These are phyloP conservation scores for Avena atlantica DNA, from an alignment of 176 grass and related monocot species.

Conservation along the genomic window DNA sequence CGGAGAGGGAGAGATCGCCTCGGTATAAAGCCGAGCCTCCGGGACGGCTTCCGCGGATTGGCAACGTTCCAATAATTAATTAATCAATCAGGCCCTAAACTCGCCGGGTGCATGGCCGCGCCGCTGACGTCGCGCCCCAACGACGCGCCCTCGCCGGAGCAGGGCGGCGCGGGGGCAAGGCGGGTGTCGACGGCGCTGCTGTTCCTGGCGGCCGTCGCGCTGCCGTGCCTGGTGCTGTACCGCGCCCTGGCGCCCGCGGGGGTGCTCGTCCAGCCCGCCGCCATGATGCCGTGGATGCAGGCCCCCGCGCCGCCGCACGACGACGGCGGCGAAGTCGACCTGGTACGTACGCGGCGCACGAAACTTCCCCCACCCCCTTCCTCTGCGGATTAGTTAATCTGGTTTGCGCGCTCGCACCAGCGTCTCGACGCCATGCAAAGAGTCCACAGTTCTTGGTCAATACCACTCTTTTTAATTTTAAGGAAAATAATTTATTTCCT, in stretches of 20 bases:
- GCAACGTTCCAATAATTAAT: slow-evolving; percentile 1
- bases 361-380: not conserved
- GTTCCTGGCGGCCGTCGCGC: slow-evolving; percentile 52
- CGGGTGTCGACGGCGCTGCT: slow-evolving; percentile 45
- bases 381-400: not conserved
- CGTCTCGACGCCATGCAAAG: not conserved
- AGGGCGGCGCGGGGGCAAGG: not conserved
- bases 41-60: not conserved
- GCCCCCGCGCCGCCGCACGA: not conserved
- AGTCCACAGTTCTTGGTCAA: not conserved
- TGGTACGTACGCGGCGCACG: slow-evolving; percentile 9
- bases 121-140: not conserved
- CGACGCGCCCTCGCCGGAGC: not conserved
- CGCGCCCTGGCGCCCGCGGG: slow-evolving; percentile 34
- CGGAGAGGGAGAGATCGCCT: too few relatives aligned
- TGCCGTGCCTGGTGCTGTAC: slow-evolving; percentile 57
- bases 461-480: too few relatives aligned
- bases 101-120: slow-evolving; percentile 31
- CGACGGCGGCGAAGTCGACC: not conserved
- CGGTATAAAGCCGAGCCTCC: slow-evolving; percentile 9
- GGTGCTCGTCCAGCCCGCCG: slow-evolving; percentile 2
- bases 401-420: not conserved
- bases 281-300: not conserved
- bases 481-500: not conserved
- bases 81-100: not conserved